Evolutionary conservation across 805 yeast species (phyloP).

Genomic region (Blastobotrys peoriensis): DNA sequence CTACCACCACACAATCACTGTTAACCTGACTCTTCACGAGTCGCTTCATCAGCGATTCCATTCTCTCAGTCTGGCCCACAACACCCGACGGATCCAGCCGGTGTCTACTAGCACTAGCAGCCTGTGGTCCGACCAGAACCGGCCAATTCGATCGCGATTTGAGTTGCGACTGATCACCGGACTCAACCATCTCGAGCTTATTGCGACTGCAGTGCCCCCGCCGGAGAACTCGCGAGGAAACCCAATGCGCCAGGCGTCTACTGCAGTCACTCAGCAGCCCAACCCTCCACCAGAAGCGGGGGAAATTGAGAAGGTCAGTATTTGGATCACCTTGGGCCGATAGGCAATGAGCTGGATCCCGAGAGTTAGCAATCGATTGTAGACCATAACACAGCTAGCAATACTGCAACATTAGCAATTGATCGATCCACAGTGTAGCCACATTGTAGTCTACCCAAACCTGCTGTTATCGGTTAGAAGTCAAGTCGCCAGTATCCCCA

Average conservation of each 20-base stretch:
- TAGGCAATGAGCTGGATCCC: no score
- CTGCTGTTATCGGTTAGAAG: no score
- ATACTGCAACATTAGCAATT: no score
- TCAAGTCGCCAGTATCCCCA: no score
- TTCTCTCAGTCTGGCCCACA: conserved; percentile 26
- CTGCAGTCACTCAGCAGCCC: conserved; percentile 5
- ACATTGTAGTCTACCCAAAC: no score
- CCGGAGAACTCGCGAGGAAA: conserved; percentile 2
- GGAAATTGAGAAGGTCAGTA: conserved; percentile 14
- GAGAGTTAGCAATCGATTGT: no score
- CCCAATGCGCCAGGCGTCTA: conserved; percentile 4
- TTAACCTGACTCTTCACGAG: conserved; percentile 41
- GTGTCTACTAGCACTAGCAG: conserved; percentile 14
- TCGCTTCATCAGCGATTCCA: conserved; percentile 31
- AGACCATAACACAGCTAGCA: no score
- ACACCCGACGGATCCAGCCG: conserved; percentile 28
- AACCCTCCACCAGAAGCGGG: conserved; percentile 6
- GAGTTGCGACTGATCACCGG: conserved; percentile 32
- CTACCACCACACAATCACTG: conserved; percentile 41
- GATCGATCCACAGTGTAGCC: no score
- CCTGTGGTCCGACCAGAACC: conserved; percentile 19
- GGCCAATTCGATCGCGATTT: conserved; percentile 23
- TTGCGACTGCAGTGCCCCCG: conserved; percentile 21
- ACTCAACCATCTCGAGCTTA: conserved; percentile 30
- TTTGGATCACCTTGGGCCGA: conserved; percentile 14